Conservation (phyloP, 108 stramenopile species). For the Nitzschia inconspicua region DNA sequence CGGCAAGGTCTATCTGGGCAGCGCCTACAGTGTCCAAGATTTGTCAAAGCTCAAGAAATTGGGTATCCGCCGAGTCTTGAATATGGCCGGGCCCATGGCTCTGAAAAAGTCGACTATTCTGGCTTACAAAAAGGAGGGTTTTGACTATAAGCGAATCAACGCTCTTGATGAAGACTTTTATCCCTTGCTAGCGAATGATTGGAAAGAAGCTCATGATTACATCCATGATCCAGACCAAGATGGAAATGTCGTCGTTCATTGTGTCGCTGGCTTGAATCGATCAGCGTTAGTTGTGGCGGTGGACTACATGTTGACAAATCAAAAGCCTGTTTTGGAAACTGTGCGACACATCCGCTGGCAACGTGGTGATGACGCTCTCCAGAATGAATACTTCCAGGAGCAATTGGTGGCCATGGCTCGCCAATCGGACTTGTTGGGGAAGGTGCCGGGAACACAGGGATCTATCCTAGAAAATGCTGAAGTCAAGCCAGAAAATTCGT, state of each 20-base stretch:
- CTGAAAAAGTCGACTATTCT: background rate
- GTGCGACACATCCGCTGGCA: slow-evolving; percentile 4
- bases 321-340: slow-evolving; percentile 12
- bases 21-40: background rate
- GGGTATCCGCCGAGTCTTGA: slow-evolving; percentile 11
- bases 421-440: slow-evolving; percentile 62
- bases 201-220: slow-evolving; percentile 7
- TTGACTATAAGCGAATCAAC: slow-evolving; percentile 11
- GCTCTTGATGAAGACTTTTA: slow-evolving; percentile 6
- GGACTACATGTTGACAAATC: slow-evolving; percentile 4
- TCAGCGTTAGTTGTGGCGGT: slow-evolving; percentile 15
- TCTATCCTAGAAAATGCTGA: too few relatives aligned
- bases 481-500: too few relatives aligned
- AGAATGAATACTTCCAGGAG: slow-evolving; percentile 13
- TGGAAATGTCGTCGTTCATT: slow-evolving; percentile 18
- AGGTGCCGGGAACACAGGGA: slow-evolving; percentile 59
- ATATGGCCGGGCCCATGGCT: slow-evolving; percentile 11
- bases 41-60: background rate
- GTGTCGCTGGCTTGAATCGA: slow-evolving; percentile 16
- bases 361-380: slow-evolving; percentile 8
- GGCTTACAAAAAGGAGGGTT: background rate
- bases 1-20: background rate
- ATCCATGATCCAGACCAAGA: background rate
- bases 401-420: slow-evolving; percentile 19
- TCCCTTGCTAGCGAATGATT: slow-evolving; percentile 10